Evolutionary conservation across 768 basidiomycete genomes (phyloP), one percentile per base, ranked within the genome.

Genomic region (Boletus vinaceobasis): DNA sequence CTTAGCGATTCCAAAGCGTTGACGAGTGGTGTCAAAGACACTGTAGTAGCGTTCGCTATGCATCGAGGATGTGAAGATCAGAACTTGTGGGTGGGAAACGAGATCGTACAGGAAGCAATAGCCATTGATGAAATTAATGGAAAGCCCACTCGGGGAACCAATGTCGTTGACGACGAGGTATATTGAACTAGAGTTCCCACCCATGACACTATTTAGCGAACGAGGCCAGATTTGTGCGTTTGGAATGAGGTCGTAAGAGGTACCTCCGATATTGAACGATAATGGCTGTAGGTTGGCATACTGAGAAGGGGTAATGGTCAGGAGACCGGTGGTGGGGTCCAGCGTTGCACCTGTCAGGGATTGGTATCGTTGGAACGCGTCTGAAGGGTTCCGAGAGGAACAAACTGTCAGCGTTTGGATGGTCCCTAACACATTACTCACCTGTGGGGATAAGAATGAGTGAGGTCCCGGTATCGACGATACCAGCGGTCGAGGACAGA

Each of bases 191-290:
- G 65, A 26, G 11, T n/a, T 53, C 5, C 70, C 72, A 2, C 70
- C 70, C n/a, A 72, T 35, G 11, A 36, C 51, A 5, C 36, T 40
- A 53, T 71, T 71, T 10, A 71, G 55, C 6, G 63, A 62, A 33
- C 65, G 67, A 7, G 72, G 72, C 67, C 71, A 72, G 40, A 73
- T 70, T 40, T 72, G 71, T 7, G n/a, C 53, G 54, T 73, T 70
- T n/a, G 60, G 44, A 11, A 45, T 55, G 15, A 68, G 50, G 17
- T 45, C 53, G 36, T 65, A 65, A 5, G 48, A 13, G 1, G 14
- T 32, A 0, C 50, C 58, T 23, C 59, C 60, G 31, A 71, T 60
- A 27, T 52, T 51, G 61, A 73, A 73, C 50, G 45, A 48, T 26
- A 73, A 47, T n/a, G 52, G 52, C 50, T 60, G 9, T 14, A 71